A percentile compares a stretch with the other conserved stretches of the same genome.
phyloP scores from a whole-genome alignment of 306 rosid species.

The Sesbania bispinosa region DNA sequence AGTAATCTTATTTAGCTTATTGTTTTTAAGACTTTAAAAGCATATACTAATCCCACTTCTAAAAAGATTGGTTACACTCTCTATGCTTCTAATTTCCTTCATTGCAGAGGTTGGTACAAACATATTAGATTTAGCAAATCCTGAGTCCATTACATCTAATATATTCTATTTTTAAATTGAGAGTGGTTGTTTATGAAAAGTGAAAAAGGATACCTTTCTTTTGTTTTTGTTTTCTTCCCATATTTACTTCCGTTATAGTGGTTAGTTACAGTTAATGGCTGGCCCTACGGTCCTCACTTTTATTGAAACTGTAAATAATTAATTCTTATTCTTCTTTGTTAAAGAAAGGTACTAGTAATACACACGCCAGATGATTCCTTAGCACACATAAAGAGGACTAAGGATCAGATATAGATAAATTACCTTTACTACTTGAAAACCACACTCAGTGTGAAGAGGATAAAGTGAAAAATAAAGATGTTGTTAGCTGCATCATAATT shows the following conservation, averaged over 20 bases:
- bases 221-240: not conserved
- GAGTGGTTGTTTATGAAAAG: conserved; percentile 18
- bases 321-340: conserved; percentile 23
- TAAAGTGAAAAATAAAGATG: conserved; percentile 29
- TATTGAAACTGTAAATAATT: not conserved
- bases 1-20: not conserved
- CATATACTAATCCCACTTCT: not conserved
- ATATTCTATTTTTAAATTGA: not conserved
- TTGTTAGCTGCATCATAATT: conserved; percentile 13
- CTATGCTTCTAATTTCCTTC: not conserved
- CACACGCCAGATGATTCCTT: conserved; percentile 34
- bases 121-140: not conserved
- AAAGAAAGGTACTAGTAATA: conserved; percentile 20
- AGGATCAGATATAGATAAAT: conserved; percentile 26
- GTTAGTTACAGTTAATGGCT: conserved; percentile 63
- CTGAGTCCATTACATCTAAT: not conserved
- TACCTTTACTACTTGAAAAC: conserved; percentile 36
- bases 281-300: conserved; percentile 30
- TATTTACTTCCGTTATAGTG: conserved; percentile 63
- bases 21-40: not conserved
- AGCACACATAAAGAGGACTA: conserved; percentile 27
- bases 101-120: not conserved
- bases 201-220: conserved; percentile 11
- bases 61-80: not conserved
- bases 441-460: conserved; percentile 30